Evolutionary conservation across 768 basidiomycete genomes (phyloP).

Genomic region (Neoboletus magnificus): DNA sequence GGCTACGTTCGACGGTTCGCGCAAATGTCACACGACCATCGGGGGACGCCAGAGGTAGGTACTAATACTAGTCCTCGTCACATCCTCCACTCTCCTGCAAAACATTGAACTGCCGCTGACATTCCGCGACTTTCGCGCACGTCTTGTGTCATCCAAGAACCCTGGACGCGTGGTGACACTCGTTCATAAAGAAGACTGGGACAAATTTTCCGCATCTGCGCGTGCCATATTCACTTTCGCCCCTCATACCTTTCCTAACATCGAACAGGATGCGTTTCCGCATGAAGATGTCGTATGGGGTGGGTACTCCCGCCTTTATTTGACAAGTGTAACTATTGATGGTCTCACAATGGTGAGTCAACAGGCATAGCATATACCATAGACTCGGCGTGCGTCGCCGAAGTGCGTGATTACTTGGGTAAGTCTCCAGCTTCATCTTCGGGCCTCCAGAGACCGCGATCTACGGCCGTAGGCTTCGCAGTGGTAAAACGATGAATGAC

Average conservation of each 20-base stretch:
- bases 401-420: constrained; percentile 87
- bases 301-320: constrained; percentile 20
- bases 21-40: constrained; percentile 88
- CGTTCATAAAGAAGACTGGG: constrained; percentile 87
- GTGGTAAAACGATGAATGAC: neutral
- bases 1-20: constrained; percentile 90
- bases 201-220: constrained; percentile 64
- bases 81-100: neutral
- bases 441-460: neutral
- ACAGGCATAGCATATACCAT: constrained; percentile 85
- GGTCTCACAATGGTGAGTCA: neutral
- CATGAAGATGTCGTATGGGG: constrained; percentile 59
- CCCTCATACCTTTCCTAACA: neutral
- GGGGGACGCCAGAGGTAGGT: constrained; percentile 79
- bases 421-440: constrained; percentile 6
- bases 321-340: neutral
- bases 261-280: constrained; percentile 30
- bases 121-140: neutral
- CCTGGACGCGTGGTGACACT: constrained; percentile 92
- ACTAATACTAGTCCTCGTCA: too few relatives aligned
- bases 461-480: neutral
- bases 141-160: constrained; percentile 38
- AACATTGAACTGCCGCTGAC: neutral
- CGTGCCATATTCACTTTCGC: constrained; percentile 13
- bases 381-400: constrained; percentile 66